Conservation (phyloP, 2,329 filamentous ascomycete genomes). For the Cytospora piceae region DNA sequence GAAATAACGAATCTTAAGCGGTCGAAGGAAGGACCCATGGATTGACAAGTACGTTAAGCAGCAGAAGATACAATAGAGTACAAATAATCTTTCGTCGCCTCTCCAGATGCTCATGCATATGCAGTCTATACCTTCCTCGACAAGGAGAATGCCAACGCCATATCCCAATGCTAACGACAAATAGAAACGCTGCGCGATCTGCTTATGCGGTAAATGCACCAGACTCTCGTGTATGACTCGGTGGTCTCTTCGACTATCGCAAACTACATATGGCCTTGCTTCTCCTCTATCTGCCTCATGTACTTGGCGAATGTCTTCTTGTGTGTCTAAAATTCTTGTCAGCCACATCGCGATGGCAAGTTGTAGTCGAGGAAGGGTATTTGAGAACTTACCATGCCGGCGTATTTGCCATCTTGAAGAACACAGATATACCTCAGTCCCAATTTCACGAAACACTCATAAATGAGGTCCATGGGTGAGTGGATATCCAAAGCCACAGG, state of each 20-base stretch:
- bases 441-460: conserved; percentile 94
- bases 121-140: neutral
- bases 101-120: neutral
- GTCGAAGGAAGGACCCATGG: neutral
- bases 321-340: conserved; percentile 63
- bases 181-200: neutral
- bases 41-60: neutral
- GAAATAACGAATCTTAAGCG: conserved; percentile 31
- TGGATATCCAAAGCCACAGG: conserved; percentile 86
- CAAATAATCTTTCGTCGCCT: neutral
- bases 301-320: conserved; percentile 98
- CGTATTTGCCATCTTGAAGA: conserved; percentile 79
- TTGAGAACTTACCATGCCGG: conserved; percentile 72
- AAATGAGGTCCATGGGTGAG: conserved; percentile 92
- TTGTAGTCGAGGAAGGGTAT: neutral
- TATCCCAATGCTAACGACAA: neutral
- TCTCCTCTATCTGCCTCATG: conserved; percentile 78
- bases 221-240: neutral
- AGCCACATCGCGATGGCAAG: conserved; percentile 19
- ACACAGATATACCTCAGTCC: conserved; percentile 93
- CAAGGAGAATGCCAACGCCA: neutral
- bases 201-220: neutral
- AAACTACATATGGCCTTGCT: conserved; percentile 34
- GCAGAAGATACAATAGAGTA: neutral
- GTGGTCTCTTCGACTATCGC: neutral